Base-by-base conservation (phyloP, 257 asterid genomes). In the Gardenia jasminoides region DNA sequence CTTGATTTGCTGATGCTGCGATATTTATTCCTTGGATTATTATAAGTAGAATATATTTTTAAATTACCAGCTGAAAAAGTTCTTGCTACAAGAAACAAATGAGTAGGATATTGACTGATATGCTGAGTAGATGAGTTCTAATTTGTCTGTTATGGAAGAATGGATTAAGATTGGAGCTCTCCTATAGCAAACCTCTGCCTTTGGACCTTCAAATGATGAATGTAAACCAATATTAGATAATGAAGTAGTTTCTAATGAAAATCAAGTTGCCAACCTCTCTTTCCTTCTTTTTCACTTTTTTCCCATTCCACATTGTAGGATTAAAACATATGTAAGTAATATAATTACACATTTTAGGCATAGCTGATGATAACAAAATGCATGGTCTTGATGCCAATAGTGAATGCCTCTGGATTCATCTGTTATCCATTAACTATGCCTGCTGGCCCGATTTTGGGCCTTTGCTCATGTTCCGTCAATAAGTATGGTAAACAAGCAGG, bases 11-110 rank as follows among this genome's bases (percentile, higher is more conserved):
- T 28, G n/a, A 67, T 22, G 28, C 54, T 67, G 20, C 16, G 28
- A n/a, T 69, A 81, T 84, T 81, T 67, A 30, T 71, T 69, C 16
- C 67, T 43, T 72, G 52, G 52, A 68, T 39, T 24, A 44, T 79
- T 28, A 52, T 65, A 73, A 72, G 58, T 76, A 17, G 77, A 78
- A 41, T 31, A 5, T 62, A 52, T 30, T 72, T 59, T 59, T 65
- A 39, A 24, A 19, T 56, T 69, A 73, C 43, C 52, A 56, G 31
- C 70, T 8, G 67, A 58, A 75, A 39, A 41, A 56, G 11, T 69
- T 39, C 52, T n/a, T 41, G 30, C 20, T 69, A 43, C 13, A 20
- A 9, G 17, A 28, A 62, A 31, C 12, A 1, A 39, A 52, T 41
- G 17, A 71, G 31, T 71, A 56, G 47, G 36, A 65, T 59, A 30